Percentiles rank a stretch among this genome's conserved stretches.
These are phyloP conservation scores for Termitomyces sp. DNA, from an alignment of 768 basidiomycete genomes.

Conservation along the genomic window DNA sequence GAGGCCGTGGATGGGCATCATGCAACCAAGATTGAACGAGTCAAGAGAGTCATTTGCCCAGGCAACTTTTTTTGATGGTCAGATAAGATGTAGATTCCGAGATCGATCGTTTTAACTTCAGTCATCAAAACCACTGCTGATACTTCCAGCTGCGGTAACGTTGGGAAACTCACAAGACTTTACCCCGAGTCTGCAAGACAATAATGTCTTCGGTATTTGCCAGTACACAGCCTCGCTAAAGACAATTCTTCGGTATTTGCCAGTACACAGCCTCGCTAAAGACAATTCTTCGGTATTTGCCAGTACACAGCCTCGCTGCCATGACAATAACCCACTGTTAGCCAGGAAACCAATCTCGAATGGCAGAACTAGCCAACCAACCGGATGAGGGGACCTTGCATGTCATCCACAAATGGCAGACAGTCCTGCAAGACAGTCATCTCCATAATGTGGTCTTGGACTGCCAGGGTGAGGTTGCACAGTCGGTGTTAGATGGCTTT, in stretches of 20 bases:
- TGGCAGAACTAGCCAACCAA: neutral
- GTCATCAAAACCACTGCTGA: too few species aligned
- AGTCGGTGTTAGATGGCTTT: neutral
- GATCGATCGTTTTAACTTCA: too few species aligned
- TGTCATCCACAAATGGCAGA: neutral
- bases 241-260: too few species aligned
- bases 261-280: too few species aligned
- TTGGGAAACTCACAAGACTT: too few species aligned
- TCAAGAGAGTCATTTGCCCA: constrained; percentile 4
- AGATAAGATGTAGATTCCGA: neutral
- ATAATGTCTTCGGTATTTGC: too few species aligned
- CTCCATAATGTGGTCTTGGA: neutral
- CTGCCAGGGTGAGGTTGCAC: neutral
- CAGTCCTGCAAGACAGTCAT: neutral
- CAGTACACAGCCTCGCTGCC: too few species aligned
- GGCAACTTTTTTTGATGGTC: neutral
- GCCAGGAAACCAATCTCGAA: neutral
- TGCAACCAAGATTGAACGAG: neutral
- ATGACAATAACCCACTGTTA: too few species aligned
- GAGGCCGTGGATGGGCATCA: constrained; percentile 65
- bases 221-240: too few species aligned
- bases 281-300: too few species aligned
- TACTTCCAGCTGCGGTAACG: too few species aligned
- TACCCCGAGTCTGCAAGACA: too few species aligned
- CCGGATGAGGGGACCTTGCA: neutral